These are phyloP conservation scores for Starmerella davenportii DNA, from an alignment of 805 yeast genomes.

Conservation along the genomic window DNA sequence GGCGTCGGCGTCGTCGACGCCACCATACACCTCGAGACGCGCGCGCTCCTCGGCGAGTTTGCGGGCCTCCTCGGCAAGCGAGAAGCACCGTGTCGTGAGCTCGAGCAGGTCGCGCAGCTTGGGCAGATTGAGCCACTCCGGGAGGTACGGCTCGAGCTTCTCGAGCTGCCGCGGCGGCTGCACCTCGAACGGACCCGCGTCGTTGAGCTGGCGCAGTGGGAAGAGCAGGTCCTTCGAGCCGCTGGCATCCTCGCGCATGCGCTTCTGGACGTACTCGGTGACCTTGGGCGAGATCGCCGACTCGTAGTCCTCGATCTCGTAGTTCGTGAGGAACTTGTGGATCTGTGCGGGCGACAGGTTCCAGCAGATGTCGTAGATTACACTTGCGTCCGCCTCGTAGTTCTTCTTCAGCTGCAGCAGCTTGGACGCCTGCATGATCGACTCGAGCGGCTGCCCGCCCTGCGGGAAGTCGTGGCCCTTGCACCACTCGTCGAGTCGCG, in stretches of 20 bases:
- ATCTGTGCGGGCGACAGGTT: slow-evolving; percentile 88
- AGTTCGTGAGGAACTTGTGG: slow-evolving; percentile 77
- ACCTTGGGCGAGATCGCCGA: slow-evolving; percentile 74
- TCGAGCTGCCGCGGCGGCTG: slow-evolving; percentile 44
- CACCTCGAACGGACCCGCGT: slow-evolving; percentile 27
- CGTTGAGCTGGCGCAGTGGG: slow-evolving; percentile 26
- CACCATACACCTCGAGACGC: not conserved
- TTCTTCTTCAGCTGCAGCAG: slow-evolving; percentile 80
- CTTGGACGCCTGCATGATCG: slow-evolving; percentile 82
- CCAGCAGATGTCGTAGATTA: slow-evolving; percentile 87
- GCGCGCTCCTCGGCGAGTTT: not conserved
- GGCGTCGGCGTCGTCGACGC: not conserved
- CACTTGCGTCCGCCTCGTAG: slow-evolving; percentile 73
- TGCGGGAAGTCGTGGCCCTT: slow-evolving; percentile 81
- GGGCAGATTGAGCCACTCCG: slow-evolving; percentile 84
- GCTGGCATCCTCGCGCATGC: slow-evolving; percentile 30
- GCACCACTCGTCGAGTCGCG: slow-evolving; percentile 97
- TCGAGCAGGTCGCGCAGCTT: slow-evolving; percentile 76
- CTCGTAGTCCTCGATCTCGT: slow-evolving; percentile 85
- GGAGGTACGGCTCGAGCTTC: slow-evolving; percentile 57
- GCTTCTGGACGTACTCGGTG: slow-evolving; percentile 50
- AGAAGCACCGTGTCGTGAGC: slow-evolving; percentile 26
- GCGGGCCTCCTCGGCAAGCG: not conserved
- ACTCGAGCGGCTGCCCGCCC: slow-evolving; percentile 67
- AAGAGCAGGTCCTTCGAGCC: slow-evolving; percentile 22